Evolutionary conservation across 345 rosid species (phyloP).

Genomic region (Theobroma cacao): DNA sequence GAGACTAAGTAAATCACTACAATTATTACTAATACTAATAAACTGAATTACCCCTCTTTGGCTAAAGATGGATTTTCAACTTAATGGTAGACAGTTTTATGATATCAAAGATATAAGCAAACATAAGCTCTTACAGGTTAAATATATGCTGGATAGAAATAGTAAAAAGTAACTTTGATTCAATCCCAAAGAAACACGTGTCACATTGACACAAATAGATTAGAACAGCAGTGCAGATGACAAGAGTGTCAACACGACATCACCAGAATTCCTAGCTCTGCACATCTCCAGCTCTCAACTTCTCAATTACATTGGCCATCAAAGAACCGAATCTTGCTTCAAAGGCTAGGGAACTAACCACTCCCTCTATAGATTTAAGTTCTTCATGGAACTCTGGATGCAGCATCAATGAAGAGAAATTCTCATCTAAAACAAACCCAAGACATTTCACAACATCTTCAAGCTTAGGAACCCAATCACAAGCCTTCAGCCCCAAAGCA

Average conservation of each 20-base stretch:
- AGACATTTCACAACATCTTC: constrained; percentile 60
- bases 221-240: not conserved
- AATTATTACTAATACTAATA: not conserved
- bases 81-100: not conserved
- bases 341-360: constrained; percentile 51
- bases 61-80: not conserved
- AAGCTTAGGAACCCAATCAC: constrained; percentile 79
- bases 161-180: not conserved
- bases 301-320: constrained; percentile 41
- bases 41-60: not conserved
- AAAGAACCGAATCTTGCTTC: constrained; percentile 60
- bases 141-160: not conserved
- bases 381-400: constrained; percentile 69
- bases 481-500: constrained; percentile 48
- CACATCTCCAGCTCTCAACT: constrained; percentile 41
- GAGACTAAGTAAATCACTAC: no score
- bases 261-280: constrained; percentile 21
- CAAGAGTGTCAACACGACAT: not conserved
- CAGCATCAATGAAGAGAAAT: constrained; percentile 67
- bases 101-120: not conserved
- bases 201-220: not conserved
- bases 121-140: not conserved
- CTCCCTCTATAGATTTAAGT: constrained; percentile 46
- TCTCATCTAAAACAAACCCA: constrained; percentile 69
- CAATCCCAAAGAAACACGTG: not conserved